Conservation (phyloP, 345 rosid genomes). For the Populus pruinosa region DNA sequence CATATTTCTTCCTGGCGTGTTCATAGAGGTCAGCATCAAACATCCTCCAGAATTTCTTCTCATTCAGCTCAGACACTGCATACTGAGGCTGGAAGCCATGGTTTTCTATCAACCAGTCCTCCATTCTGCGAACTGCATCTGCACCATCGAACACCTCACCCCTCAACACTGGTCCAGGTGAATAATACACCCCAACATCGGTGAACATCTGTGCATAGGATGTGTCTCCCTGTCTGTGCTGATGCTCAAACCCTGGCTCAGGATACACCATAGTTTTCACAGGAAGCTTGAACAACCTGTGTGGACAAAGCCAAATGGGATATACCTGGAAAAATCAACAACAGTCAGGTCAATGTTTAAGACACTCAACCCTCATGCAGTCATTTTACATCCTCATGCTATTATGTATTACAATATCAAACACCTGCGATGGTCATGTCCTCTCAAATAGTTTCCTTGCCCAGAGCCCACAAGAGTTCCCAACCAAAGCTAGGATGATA, state of each 20-base stretch:
- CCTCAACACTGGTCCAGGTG: constrained; percentile 91
- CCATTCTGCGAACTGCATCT: constrained; percentile 80
- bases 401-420: background rate
- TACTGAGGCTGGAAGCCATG: constrained; percentile 94
- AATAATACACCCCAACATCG: constrained; percentile 88
- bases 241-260: constrained; percentile 89
- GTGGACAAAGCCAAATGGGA: constrained; percentile 97
- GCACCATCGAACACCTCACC: constrained; percentile 90
- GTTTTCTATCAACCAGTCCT: constrained; percentile 92
- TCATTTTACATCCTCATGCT: background rate
- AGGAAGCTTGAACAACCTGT: constrained; percentile 82
- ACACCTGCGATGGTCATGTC: no score
- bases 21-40: constrained; percentile 83
- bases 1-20: constrained; percentile 75
- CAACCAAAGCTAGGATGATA: background rate
- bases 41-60: constrained; percentile 97
- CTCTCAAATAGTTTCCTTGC: no score
- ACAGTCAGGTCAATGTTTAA: background rate
- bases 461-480: background rate
- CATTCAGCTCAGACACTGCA: constrained; percentile 85
- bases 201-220: constrained; percentile 93
- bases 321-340: constrained; percentile 50
- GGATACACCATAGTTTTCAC: constrained; percentile 88
- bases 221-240: constrained; percentile 85
- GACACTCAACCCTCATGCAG: background rate